Evolutionary conservation across 1,284 basidiomycete species (phyloP).

Genomic region (Microbotryomycetes sp.): DNA sequence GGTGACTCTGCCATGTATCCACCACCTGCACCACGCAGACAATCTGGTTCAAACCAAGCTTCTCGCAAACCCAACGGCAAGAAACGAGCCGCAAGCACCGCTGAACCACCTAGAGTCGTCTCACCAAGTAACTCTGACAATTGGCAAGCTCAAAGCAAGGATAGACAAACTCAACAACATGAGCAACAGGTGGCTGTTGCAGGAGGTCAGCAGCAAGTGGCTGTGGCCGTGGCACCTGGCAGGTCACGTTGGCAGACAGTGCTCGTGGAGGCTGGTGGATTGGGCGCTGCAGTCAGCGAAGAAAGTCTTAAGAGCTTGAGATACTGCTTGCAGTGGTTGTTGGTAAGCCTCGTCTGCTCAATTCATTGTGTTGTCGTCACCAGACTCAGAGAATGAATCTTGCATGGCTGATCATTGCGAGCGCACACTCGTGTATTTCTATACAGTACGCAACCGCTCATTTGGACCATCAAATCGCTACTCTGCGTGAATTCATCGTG

Average conservation of each 20-base stretch:
- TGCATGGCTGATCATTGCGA: no score
- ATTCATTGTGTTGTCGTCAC: conserved; percentile 1
- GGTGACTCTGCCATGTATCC: conserved; percentile 2
- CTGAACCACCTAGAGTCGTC: background rate
- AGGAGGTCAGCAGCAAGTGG: background rate
- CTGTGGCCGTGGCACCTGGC: conserved; percentile 44
- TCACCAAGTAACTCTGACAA: background rate
- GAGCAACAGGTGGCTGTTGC: background rate
- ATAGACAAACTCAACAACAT: background rate
- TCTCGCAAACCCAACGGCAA: background rate
- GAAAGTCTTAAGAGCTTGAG: conserved; percentile 80
- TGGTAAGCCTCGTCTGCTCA: conserved; percentile 47
- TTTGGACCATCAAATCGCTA: conserved; percentile 77
- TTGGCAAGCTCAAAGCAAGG: background rate
- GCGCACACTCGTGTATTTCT: conserved; percentile 5
- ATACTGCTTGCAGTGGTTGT: conserved; percentile 84
- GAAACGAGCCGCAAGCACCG: conserved; percentile 9
- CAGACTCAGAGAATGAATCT: no score
- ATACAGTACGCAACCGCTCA: conserved; percentile 73
- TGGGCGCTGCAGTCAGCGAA: conserved; percentile 78
- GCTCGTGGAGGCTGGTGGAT: conserved; percentile 72
- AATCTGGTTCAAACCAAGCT: background rate
- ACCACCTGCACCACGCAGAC: background rate
- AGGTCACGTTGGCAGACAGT: conserved; percentile 77
- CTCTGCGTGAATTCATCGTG: conserved; percentile 72